Evolutionary conservation across 371 early-diverging fungal species (phyloP).

Genomic region (Mucor saturninus): DNA sequence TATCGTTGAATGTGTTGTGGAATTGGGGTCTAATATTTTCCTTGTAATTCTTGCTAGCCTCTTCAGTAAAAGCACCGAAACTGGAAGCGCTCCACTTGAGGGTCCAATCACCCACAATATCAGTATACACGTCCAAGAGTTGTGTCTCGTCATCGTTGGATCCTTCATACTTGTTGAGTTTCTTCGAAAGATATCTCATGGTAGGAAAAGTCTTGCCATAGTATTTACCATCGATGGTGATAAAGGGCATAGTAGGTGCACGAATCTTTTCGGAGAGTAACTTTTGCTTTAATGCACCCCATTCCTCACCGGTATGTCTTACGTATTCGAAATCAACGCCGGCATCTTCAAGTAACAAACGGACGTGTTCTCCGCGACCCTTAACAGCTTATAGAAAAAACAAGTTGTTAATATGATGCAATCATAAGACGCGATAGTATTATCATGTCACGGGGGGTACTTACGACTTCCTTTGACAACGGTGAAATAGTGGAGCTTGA

Average conservation of each 20-base stretch:
- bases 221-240: slow-evolving; percentile 31
- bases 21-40: neutral
- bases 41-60: slow-evolving; percentile 9
- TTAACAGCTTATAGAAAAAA: slow-evolving; percentile 2
- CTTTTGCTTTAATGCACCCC: slow-evolving; percentile 18
- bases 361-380: slow-evolving; percentile 34
- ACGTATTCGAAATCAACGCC: slow-evolving; percentile 30
- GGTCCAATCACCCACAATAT: slow-evolving; percentile 19
- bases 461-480: slow-evolving; percentile 12
- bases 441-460: neutral
- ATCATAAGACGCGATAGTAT: neutral
- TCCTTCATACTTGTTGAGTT: slow-evolving; percentile 33
- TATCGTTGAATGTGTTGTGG: slow-evolving; percentile 10
- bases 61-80: neutral
- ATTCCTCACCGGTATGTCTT: slow-evolving; percentile 15
- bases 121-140: slow-evolving; percentile 26
- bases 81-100: neutral
- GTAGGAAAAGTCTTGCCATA: slow-evolving; percentile 29
- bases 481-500: slow-evolving; percentile 23
- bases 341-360: slow-evolving; percentile 35
- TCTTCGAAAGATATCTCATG: slow-evolving; percentile 29
- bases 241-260: slow-evolving; percentile 28
- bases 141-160: slow-evolving; percentile 31
- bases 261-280: slow-evolving; percentile 7
- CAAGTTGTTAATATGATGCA: too few species aligned